Base-by-base conservation (phyloP, 192 early-diverging fungal genomes). In the Podila clonocystis region DNA sequence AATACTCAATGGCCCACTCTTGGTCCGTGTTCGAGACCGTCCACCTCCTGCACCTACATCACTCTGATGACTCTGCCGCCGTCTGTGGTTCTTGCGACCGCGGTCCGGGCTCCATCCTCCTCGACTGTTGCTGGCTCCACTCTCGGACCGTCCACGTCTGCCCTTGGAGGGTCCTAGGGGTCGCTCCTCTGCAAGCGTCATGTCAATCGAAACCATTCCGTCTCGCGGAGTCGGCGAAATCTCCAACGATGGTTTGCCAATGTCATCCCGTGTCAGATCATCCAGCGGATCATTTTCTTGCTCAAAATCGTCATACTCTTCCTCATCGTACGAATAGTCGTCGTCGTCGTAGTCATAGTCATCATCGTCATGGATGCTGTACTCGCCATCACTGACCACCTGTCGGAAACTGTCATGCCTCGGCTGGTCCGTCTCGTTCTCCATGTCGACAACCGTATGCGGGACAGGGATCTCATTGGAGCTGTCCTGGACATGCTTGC, bases 361-460 rank as follows among this genome's bases (percentile, higher is more conserved):
- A 31, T 70, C 17, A 9, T 70, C 70, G 36, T 72, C 70, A 36
- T 72, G 45, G 15, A 69, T 15, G 19, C 72, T 70, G 60, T 80
- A 80, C 31, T 80, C 77, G 28, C 77, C 77, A 73, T 80, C 77
- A 45, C 77, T 80, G 48, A 80, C 77, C 28, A 80, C 77, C 49
- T 80, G 77, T 6, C 77, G 77, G 66, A 73, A 65, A 30, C 70
- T 79, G 60, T 72, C 70, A 30, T 72, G 75, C 17, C 34, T 13
- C 19, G 62, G 62, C 20, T 29, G 62, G 20, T 63, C 62, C 17
- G 34, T 63, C 15, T 62, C 34, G 17, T 45, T 49, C 1, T 63
- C 60, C 50, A 65, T 62, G 22, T 72, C 29, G 29, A 79, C 66
- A 5, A 62, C 59, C 52, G 64, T 15, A 26, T 79, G 69, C 20